A percentile compares a stretch with the other conserved stretches of the same genome.
Evolutionary conservation across 1,284 basidiomycete genomes (phyloP).

Genomic region (Rhodotorula sp.): DNA sequence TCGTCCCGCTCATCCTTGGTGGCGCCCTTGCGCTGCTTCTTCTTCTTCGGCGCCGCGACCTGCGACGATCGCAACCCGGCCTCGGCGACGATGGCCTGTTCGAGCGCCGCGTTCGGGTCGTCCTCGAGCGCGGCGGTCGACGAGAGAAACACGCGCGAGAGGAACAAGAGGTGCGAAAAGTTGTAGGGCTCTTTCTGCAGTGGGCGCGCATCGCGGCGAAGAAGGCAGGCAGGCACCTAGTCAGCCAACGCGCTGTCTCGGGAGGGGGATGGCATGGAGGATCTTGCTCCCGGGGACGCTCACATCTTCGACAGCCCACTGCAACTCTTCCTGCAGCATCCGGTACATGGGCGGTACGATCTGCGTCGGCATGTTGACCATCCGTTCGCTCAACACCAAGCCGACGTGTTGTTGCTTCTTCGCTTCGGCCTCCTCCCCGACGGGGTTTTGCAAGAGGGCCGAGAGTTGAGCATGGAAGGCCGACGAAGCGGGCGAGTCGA

Average conservation of each 20-base stretch:
- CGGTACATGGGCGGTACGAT: constrained; percentile 83
- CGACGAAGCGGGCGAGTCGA: constrained; percentile 53
- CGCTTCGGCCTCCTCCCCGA: constrained; percentile 41
- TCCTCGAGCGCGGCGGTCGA: constrained; percentile 31
- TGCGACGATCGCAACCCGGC: constrained; percentile 35
- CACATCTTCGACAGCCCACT: constrained; percentile 64
- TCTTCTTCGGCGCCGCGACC: constrained; percentile 55
- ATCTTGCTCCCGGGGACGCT: neutral
- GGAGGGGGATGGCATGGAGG: no score
- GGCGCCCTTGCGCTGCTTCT: constrained; percentile 51
- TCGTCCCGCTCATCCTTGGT: constrained; percentile 46
- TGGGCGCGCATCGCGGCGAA: no score
- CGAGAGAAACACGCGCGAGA: constrained; percentile 67
- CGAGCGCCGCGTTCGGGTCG: constrained; percentile 40
- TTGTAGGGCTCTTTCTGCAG: constrained; percentile 63
- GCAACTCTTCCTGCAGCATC: constrained; percentile 78
- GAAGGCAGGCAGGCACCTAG: no score
- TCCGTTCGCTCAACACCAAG: constrained; percentile 75
- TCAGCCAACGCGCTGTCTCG: no score
- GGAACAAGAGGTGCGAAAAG: constrained; percentile 68
- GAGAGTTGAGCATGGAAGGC: constrained; percentile 35
- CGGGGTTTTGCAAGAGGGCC: constrained; percentile 34
- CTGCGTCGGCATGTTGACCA: constrained; percentile 90
- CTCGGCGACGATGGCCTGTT: constrained; percentile 21
- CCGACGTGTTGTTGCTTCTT: constrained; percentile 60